Conservation (phyloP, 106 monocot species). For the Dioscorea zingiberensis region DNA sequence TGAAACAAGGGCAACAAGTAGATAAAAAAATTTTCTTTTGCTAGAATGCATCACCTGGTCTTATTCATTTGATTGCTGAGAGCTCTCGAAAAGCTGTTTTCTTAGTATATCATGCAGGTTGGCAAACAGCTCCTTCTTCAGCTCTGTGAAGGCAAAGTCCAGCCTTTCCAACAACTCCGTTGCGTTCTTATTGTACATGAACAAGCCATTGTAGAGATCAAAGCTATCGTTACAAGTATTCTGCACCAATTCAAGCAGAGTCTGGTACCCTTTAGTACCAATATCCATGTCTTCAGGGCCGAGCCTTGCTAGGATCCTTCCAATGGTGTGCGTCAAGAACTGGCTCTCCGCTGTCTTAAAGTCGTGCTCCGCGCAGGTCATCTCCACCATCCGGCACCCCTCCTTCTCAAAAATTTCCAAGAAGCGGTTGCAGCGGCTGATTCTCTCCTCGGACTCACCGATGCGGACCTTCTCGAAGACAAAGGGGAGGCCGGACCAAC, state of each 20-base stretch:
- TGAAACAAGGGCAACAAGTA: too few species aligned
- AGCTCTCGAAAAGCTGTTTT: constrained; percentile 44
- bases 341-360: constrained; percentile 45
- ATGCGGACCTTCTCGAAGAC: constrained; percentile 61
- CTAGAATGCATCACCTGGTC: too few species aligned
- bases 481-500: constrained; percentile 57
- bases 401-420: constrained; percentile 44
- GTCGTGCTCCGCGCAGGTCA: constrained; percentile 63
- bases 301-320: constrained; percentile 41
- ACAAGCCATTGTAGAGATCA: constrained; percentile 63
- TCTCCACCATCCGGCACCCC: constrained; percentile 75
- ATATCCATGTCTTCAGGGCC: constrained; percentile 41
- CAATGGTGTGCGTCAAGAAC: constrained; percentile 71
- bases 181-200: constrained; percentile 70
- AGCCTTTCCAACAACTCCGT: constrained; percentile 47
- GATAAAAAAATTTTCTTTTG: too few species aligned
- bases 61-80: background rate
- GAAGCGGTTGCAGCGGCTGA: constrained; percentile 29
- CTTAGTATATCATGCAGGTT: constrained; percentile 39
- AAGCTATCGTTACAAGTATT: constrained; percentile 60
- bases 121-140: constrained; percentile 59
- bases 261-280: constrained; percentile 66
- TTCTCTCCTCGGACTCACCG: constrained; percentile 7
- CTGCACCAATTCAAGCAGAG: constrained; percentile 43
- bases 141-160: constrained; percentile 38